Evolutionary conservation across 2,329 filamentous ascomycete genomes (phyloP), one percentile per base, ranked within the genome.

Genomic region (Pseudophaeomoniella oleicola): DNA sequence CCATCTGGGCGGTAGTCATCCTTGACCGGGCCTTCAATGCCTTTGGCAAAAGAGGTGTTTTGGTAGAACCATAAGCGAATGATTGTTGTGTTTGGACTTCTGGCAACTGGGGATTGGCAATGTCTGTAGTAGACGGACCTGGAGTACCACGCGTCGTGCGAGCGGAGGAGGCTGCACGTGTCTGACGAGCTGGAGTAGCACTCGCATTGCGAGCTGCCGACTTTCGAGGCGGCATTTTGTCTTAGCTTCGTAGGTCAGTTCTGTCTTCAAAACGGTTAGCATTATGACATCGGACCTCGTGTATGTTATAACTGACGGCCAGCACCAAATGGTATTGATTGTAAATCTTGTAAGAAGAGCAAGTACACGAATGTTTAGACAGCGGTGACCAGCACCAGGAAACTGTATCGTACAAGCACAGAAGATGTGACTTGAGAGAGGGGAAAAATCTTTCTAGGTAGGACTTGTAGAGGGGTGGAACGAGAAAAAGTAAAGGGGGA

Each of bases 51-150:
- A 50, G 45, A 12, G 56, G 50, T 10, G 53, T 53, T 15, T 51
- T 50, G 14, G 50, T 51, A 5, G 57, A 54, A 17, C 59, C 59
- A 49, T 62, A 62, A 11, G 55, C 55, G 38, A 55, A 61, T 1
- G 59, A 60, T 32, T 55, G 53, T 37, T 56, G 54, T 16, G 53
- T 54, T 30, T 57, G 55, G 34, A 62, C 46, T 35, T 53, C 49
- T 4, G 58, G 58, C 19, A 62, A 44, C 36, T 39, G 42, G 30
- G 52, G 50, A 41, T 50, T 58, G 34, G 44, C 46, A 19, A 44
- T 42, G 9, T 30, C 43, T 32, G 44, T 27, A 13, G 27, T 22
- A 5, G 36, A 15, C 5, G 36, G n/a, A 11, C 27, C 15, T 33
- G 22, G 22, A 27, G 22, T 27, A 27, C 9, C 22, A 27, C 22